phyloP scores from a whole-genome alignment of 164 flowering plant species.

The Aristolochia contorta region DNA sequence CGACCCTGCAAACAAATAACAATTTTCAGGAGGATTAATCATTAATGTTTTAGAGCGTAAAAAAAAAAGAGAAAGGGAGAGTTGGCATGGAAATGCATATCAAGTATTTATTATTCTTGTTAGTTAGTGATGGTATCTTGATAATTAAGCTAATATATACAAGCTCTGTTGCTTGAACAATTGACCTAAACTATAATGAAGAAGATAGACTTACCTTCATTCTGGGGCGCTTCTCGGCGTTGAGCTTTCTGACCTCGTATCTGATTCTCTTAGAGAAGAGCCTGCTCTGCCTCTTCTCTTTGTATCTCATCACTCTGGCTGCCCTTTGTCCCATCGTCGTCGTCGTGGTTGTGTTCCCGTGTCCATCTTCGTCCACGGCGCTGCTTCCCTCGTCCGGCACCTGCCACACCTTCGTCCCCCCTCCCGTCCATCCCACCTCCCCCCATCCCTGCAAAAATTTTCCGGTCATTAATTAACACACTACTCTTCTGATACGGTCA shows the following conservation, averaged over 20 bases:
- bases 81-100: too few relatives aligned
- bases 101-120: too few relatives aligned
- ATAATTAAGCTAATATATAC: too few relatives aligned
- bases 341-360: too few relatives aligned
- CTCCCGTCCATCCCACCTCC: background rate
- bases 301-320: constrained; percentile 73
- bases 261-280: constrained; percentile 72
- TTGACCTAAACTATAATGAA: too few relatives aligned
- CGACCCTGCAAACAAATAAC: constrained; percentile 43
- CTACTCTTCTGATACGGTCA: too few relatives aligned
- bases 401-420: constrained; percentile 17
- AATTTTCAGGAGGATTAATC: background rate
- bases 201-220: constrained; percentile 38
- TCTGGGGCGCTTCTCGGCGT: constrained; percentile 82
- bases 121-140: too few relatives aligned
- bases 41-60: background rate
- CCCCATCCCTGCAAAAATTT: too few relatives aligned
- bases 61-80: background rate
- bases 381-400: constrained; percentile 32
- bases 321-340: constrained; percentile 43
- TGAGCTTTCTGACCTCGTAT: constrained; percentile 69
- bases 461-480: too few relatives aligned
- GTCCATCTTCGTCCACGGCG: constrained; percentile 9
- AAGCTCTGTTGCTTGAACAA: too few relatives aligned
- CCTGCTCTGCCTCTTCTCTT: constrained; percentile 71